These are phyloP conservation scores for Hymenoscyphus scutula DNA, from an alignment of 2,329 filamentous ascomycete species.

Conservation along the genomic window DNA sequence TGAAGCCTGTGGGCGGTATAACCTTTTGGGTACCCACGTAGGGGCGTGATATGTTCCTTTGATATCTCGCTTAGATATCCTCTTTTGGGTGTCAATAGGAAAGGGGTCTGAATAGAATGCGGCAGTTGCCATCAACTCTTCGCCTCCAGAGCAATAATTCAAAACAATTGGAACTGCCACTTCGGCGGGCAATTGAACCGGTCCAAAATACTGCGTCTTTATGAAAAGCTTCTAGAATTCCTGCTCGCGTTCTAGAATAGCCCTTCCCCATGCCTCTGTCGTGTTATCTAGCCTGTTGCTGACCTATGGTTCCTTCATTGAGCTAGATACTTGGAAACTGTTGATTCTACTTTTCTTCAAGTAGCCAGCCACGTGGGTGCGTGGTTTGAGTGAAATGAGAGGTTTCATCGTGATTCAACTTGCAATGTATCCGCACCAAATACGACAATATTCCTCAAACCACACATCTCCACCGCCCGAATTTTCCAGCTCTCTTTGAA, in stretches of 20 bases:
- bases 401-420: not conserved
- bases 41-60: not conserved
- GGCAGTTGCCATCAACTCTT: not conserved
- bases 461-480: too few species aligned
- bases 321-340: not conserved
- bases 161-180: not conserved
- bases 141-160: not conserved
- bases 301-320: not conserved
- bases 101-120: slow-evolving; percentile 24
- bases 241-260: not conserved
- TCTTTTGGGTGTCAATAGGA: slow-evolving; percentile 27
- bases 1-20: not conserved
- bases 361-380: not conserved
- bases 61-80: slow-evolving; percentile 19
- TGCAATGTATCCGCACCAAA: too few species aligned
- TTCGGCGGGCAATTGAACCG: not conserved
- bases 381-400: not conserved
- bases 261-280: not conserved
- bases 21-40: not conserved
- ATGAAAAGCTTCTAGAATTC: not conserved
- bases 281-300: not conserved
- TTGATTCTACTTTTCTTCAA: not conserved
- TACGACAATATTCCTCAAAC: too few species aligned
- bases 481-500: too few species aligned
- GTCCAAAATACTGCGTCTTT: not conserved